A percentile compares a stretch with the other conserved stretches of the same genome.
These are phyloP conservation scores for Arctostaphylos glauca DNA, from an alignment of 148 eudicot genomes.

Conservation along the genomic window DNA sequence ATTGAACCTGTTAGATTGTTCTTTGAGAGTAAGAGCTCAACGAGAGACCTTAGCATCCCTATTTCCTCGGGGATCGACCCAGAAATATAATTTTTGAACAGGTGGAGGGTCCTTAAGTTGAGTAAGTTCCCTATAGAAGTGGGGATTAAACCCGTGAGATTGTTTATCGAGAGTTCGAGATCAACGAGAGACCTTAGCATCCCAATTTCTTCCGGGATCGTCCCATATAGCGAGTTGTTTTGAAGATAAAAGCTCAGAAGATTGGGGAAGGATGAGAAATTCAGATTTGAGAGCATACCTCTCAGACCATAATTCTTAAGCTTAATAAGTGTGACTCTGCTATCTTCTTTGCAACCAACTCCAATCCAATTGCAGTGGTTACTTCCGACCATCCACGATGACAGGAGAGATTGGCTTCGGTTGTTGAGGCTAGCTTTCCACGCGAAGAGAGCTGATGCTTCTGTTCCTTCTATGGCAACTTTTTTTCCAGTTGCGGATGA, in stretches of 20 bases:
- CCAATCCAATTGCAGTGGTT: conserved; percentile 2
- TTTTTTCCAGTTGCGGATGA: neutral
- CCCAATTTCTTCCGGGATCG: no score
- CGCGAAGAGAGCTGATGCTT: conserved; percentile 19
- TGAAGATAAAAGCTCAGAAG: neutral
- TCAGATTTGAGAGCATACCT: conserved; percentile 18
- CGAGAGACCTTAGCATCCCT: no score
- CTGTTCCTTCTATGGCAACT: neutral
- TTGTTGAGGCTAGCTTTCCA: no score
- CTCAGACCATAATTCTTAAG: conserved; percentile 8
- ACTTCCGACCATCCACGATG: conserved; percentile 13
- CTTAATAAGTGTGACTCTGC: neutral
- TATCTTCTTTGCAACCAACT: neutral
- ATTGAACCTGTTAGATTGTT: no score
- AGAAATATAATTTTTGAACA: no score
- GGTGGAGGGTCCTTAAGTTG: no score
- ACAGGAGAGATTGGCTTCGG: neutral
- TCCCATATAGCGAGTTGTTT: conserved; percentile 17
- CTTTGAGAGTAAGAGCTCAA: no score
- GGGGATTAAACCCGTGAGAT: no score
- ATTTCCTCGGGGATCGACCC: no score
- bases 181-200: no score
- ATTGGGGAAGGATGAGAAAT: conserved; percentile 18
- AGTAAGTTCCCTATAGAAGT: no score
- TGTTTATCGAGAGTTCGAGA: no score